Evolutionary conservation across 2,329 filamentous ascomycete genomes (phyloP).

Genomic region (Phaeomoniella chlamydospora): DNA sequence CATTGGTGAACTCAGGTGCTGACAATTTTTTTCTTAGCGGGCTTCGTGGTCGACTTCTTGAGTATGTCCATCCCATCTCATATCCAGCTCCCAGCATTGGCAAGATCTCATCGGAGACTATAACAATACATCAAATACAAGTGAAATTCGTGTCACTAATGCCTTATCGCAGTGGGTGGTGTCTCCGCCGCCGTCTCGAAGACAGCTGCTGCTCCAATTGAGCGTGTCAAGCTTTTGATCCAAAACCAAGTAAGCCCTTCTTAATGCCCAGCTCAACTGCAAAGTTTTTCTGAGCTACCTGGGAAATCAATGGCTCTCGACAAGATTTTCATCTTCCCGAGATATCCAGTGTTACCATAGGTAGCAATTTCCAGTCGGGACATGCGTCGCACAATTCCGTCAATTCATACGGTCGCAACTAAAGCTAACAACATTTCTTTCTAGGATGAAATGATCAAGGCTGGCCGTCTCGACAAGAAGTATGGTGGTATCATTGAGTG

Average conservation of each 20-base stretch:
- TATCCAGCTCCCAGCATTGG: slow-evolving; percentile 2
- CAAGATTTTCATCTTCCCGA: too few relatives aligned
- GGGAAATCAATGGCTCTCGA: too few relatives aligned
- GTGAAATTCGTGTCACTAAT: slow-evolving; percentile 23
- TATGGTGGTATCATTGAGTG: slow-evolving; percentile 90
- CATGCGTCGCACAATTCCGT: neutral
- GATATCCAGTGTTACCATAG: too few relatives aligned
- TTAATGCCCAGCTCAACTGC: too few relatives aligned
- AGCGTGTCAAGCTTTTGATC: slow-evolving; percentile 99
- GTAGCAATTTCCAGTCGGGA: too few relatives aligned
- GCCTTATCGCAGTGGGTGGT: slow-evolving; percentile 73
- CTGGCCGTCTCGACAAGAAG: slow-evolving; percentile 94
- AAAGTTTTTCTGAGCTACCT: too few relatives aligned
- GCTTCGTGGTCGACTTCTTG: slow-evolving; percentile 96
- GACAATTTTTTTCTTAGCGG: slow-evolving; percentile 32
- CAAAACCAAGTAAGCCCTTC: slow-evolving; percentile 86
- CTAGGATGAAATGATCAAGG: slow-evolving; percentile 99
- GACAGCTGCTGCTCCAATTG: slow-evolving; percentile 98
- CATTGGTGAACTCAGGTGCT: slow-evolving; percentile 2
- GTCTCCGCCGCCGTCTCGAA: slow-evolving; percentile 99
- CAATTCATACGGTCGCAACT: too few relatives aligned
- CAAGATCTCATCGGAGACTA: neutral
- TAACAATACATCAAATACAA: slow-evolving; percentile 2
- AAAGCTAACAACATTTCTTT: too few relatives aligned
- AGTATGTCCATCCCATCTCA: slow-evolving; percentile 52